A percentile compares a stretch with the other conserved stretches of the same genome.
Conservation (phyloP, 352 stramenopile species). For the Poterioochromonas sp. region DNA sequence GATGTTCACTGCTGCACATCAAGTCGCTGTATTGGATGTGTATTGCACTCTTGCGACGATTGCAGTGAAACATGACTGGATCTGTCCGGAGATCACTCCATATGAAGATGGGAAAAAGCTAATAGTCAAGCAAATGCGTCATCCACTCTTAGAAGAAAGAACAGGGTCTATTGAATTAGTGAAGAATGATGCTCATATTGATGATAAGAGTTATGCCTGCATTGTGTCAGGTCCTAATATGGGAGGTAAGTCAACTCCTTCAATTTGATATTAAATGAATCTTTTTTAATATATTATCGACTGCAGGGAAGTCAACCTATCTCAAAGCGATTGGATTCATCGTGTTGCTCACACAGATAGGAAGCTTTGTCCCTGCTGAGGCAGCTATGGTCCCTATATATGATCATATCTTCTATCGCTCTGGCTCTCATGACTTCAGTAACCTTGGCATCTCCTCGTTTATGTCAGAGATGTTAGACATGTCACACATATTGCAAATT, state of each 20-base stretch:
- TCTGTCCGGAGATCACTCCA: neutral
- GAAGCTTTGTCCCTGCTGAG: constrained; percentile 69
- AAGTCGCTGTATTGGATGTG: neutral
- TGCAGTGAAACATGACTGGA: neutral
- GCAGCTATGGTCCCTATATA: constrained; percentile 65
- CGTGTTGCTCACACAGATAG: constrained; percentile 76
- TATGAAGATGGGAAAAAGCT: neutral
- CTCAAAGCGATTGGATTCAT: constrained; percentile 59
- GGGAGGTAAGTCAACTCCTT: neutral
- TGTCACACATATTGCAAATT: constrained; percentile 33
- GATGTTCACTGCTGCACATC: neutral
- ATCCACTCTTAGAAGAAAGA: constrained; percentile 41
- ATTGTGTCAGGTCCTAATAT: constrained; percentile 43
- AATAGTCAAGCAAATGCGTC: constrained; percentile 35
- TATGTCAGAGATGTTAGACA: constrained; percentile 65
- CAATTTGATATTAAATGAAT: neutral
- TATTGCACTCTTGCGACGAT: neutral
- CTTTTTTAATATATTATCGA: too few species aligned
- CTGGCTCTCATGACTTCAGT: constrained; percentile 78
- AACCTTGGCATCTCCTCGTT: constrained; percentile 81
- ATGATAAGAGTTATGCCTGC: neutral
- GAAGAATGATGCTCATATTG: constrained; percentile 40
- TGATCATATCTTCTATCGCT: constrained; percentile 73
- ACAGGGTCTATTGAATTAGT: constrained; percentile 40
- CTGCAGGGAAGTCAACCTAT: constrained; percentile 56